Percentiles rank a stretch among this genome's conserved stretches.
phyloP scores from a whole-genome alignment of 1,284 basidiomycete species.

The Leccinum subspadiceum region DNA sequence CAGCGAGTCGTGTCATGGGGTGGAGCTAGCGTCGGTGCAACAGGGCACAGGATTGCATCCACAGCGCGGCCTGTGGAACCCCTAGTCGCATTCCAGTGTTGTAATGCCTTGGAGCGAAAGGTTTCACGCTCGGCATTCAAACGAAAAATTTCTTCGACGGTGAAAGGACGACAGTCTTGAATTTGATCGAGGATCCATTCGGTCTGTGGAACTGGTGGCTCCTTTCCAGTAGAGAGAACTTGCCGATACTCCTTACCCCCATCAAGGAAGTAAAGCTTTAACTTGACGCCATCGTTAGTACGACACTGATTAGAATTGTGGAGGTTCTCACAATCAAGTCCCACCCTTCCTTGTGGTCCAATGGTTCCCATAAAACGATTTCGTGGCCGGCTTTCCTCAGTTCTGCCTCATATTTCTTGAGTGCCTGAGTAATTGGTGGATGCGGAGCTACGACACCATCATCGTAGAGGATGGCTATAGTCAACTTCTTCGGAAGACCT shows the following conservation, averaged over 20 bases:
- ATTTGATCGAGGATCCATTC: conserved; percentile 48
- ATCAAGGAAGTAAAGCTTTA: conserved; percentile 49
- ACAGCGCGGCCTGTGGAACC: conserved; percentile 47
- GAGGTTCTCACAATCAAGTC: conserved; percentile 44
- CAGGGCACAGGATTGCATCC: conserved; percentile 55
- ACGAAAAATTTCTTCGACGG: conserved; percentile 41
- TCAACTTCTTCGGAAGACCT: conserved; percentile 43
- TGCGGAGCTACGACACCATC: conserved; percentile 56
- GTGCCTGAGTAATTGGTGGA: conserved; percentile 49
- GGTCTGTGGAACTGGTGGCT: conserved; percentile 43
- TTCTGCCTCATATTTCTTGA: conserved; percentile 42
- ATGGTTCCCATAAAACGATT: conserved; percentile 47
- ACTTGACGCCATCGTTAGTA: conserved; percentile 29
- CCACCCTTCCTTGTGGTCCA: conserved; percentile 47
- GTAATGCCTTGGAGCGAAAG: conserved; percentile 42
- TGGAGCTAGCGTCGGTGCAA: conserved; percentile 50
- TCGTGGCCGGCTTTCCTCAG: conserved; percentile 54
- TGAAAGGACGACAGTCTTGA: conserved; percentile 36
- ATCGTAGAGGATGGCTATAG: conserved; percentile 53
- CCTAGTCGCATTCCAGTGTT: conserved; percentile 54
- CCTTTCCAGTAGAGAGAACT: conserved; percentile 36
- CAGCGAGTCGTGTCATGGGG: conserved; percentile 50
- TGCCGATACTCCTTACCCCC: conserved; percentile 47
- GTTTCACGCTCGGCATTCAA: conserved; percentile 45
- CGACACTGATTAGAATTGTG: background rate